phyloP scores from a whole-genome alignment of 208 protist genomes.

The Angomonas ambiguus region DNA sequence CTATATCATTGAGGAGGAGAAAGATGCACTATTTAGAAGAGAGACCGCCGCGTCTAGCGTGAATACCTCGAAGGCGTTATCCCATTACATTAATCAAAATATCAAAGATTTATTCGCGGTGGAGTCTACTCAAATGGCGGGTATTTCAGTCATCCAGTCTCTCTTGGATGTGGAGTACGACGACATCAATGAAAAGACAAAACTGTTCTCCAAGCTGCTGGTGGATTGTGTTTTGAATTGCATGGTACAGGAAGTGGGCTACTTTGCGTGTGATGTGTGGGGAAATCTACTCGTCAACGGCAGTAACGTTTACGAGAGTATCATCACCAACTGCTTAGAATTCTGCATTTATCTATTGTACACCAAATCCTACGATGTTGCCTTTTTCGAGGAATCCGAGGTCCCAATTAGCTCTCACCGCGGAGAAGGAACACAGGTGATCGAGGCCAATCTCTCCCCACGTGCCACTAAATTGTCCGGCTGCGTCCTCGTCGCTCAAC shows the following conservation, averaged over 20 bases:
- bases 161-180: constrained; percentile 79
- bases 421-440: not conserved
- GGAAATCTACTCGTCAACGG: constrained; percentile 70
- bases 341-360: constrained; percentile 50
- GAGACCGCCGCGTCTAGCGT: constrained; percentile 19
- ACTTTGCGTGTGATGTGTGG: constrained; percentile 72
- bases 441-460: constrained; percentile 19
- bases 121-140: constrained; percentile 51
- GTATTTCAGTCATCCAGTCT: constrained; percentile 56
- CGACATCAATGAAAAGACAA: constrained; percentile 67
- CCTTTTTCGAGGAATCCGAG: constrained; percentile 23
- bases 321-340: constrained; percentile 59
- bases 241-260: constrained; percentile 25
- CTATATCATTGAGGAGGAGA: constrained; percentile 85
- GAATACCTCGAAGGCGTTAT: constrained; percentile 39
- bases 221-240: constrained; percentile 55
- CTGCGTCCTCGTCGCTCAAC: constrained; percentile 71
- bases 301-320: constrained; percentile 64
- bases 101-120: constrained; percentile 65
- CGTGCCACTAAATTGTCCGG: constrained; percentile 52
- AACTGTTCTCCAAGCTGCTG: constrained; percentile 66
- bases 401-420: not conserved
- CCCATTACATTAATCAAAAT: constrained; percentile 72
- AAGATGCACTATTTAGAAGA: constrained; percentile 71
- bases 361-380: constrained; percentile 26